Percentiles rank a stretch among this genome's conserved stretches.
Evolutionary conservation across 371 early-diverging fungal species (phyloP).

Genomic region (Apophysomyces elegans): DNA sequence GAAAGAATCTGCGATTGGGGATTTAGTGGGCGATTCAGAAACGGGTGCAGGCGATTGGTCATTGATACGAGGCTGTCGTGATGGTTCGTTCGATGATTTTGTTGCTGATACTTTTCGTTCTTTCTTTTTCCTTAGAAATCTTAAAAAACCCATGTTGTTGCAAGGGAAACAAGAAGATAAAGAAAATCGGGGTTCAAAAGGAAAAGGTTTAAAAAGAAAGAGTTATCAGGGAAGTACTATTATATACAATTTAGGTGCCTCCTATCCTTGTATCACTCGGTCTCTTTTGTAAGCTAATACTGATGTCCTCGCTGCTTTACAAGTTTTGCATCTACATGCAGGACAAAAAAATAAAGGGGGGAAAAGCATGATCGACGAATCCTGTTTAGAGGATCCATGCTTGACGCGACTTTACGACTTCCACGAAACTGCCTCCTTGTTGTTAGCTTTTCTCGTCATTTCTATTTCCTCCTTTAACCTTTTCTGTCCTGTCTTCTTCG

Average conservation of each 20-base stretch:
- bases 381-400: slow-evolving; percentile 5
- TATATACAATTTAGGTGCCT: slow-evolving; percentile 2
- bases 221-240: background rate
- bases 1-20: slow-evolving; percentile 21
- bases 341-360: background rate
- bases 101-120: background rate
- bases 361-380: slow-evolving; percentile 7
- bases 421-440: slow-evolving; percentile 1
- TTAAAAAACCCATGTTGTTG: slow-evolving; percentile 11
- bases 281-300: background rate
- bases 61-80: slow-evolving; percentile 11
- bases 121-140: slow-evolving; percentile 14
- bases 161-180: background rate
- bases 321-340: slow-evolving; percentile 10
- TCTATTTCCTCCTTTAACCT: background rate
- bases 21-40: background rate
- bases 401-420: slow-evolving; percentile 1
- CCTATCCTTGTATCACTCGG: background rate
- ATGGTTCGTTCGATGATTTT: background rate
- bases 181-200: slow-evolving; percentile 2
- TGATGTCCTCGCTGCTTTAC: slow-evolving; percentile 6
- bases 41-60: background rate
- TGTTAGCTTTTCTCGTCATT: slow-evolving; percentile 9
- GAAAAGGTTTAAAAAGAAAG: background rate
- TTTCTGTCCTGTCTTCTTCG: background rate